Evolutionary conservation across 179 eudicot genomes (phyloP).

Genomic region (Vitellaria paradoxa): DNA sequence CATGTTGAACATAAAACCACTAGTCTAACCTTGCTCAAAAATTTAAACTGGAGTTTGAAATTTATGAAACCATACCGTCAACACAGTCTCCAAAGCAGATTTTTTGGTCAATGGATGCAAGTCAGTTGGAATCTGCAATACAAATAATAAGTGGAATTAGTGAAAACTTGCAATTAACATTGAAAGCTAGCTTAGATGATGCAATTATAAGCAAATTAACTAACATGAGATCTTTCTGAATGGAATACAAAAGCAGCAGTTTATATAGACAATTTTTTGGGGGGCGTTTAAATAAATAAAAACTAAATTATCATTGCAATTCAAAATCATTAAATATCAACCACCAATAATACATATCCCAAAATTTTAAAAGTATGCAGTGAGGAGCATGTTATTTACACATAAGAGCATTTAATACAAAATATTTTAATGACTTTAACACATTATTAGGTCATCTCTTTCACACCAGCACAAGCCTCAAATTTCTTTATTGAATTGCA

Average conservation of each 20-base stretch:
- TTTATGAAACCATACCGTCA: slow-evolving; percentile 59
- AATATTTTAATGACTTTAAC: background rate
- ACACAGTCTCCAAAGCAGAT: slow-evolving; percentile 92
- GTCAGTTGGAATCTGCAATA: slow-evolving; percentile 82
- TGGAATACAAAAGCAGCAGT: background rate
- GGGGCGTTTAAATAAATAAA: background rate
- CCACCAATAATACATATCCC: too few species aligned
- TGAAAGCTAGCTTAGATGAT: slow-evolving; percentile 3
- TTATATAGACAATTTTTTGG: background rate
- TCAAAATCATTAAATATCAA: too few species aligned
- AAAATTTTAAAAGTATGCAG: too few species aligned
- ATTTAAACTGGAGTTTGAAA: background rate
- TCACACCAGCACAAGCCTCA: background rate
- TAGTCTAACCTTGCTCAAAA: background rate
- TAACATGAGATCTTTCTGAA: background rate
- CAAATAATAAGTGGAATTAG: slow-evolving; percentile 13
- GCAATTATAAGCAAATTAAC: background rate
- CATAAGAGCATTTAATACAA: background rate
- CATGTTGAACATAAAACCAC: background rate
- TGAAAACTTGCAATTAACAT: background rate
- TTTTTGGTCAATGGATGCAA: slow-evolving; percentile 85
- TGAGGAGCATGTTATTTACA: background rate
- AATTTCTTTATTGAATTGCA: background rate
- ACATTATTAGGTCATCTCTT: background rate
- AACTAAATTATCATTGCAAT: background rate